These are phyloP conservation scores for Xylaria cubensis DNA, from an alignment of 495 filamentous ascomycete genomes.

Conservation along the genomic window DNA sequence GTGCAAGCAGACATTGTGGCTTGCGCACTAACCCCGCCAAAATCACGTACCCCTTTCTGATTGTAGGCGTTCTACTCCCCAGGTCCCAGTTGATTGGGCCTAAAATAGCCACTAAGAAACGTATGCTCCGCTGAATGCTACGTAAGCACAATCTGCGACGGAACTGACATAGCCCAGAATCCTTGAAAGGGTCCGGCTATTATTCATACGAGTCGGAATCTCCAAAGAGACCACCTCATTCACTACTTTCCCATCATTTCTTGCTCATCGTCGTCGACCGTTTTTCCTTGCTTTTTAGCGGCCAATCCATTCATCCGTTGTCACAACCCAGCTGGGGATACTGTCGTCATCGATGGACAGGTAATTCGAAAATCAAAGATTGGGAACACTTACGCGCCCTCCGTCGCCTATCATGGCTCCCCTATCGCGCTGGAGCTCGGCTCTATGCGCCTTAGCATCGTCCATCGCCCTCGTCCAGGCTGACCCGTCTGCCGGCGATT, in stretches of 20 bases:
- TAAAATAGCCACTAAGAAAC: background rate
- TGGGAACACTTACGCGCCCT: conserved; percentile 9
- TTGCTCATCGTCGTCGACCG: background rate
- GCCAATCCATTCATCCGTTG: background rate
- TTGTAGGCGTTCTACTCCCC: background rate
- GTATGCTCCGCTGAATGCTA: background rate
- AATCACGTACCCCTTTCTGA: background rate
- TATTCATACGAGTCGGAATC: conserved; percentile 8
- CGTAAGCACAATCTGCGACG: conserved; percentile 9
- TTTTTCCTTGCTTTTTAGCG: background rate
- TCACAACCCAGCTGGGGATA: background rate
- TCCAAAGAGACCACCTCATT: conserved; percentile 27
- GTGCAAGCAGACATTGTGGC: background rate
- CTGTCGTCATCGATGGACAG: conserved; percentile 15
- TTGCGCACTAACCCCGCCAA: conserved; percentile 3
- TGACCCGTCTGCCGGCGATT: conserved; percentile 73
- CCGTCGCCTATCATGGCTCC: conserved; percentile 32
- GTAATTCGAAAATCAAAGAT: background rate
- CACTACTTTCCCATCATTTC: background rate
- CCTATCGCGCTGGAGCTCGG: conserved; percentile 45
- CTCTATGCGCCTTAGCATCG: conserved; percentile 43
- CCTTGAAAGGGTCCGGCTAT: conserved; percentile 21
- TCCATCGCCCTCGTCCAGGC: conserved; percentile 44
- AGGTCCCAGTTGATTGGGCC: conserved; percentile 2
- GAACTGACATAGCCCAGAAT: background rate